Evolutionary conservation across 2,329 filamentous ascomycete genomes (phyloP).

Genomic region (Chrysosporium keratinophilum): DNA sequence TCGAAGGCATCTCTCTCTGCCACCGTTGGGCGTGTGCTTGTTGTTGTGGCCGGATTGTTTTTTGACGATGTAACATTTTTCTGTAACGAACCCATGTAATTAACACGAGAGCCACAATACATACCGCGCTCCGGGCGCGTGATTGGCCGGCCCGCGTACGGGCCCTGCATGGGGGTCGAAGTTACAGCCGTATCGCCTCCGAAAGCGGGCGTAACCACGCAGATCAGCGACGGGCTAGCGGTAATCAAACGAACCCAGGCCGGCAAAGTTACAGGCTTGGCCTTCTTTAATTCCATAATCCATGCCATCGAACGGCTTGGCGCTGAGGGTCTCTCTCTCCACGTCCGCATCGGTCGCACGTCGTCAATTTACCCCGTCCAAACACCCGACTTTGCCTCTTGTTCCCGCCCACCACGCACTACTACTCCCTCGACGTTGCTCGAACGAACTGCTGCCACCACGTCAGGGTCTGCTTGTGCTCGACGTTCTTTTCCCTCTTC

Average conservation of each 20-base stretch:
- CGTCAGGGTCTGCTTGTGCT: not conserved
- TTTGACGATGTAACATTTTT: slow-evolving; percentile 4
- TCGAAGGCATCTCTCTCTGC: too few relatives aligned
- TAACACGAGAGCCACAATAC: not conserved
- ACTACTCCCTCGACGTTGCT: not conserved
- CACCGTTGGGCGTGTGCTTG: too few relatives aligned
- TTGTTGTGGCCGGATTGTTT: not conserved
- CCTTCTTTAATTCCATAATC: slow-evolving; percentile 11
- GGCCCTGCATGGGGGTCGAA: not conserved
- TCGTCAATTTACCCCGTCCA: not conserved
- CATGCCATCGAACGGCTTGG: slow-evolving; percentile 12
- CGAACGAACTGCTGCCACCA: not conserved
- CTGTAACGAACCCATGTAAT: slow-evolving; percentile 2
- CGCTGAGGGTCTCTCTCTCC: slow-evolving; percentile 4
- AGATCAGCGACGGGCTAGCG: too few relatives aligned
- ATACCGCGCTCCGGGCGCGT: not conserved
- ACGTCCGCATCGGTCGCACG: not conserved
- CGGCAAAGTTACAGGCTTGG: not conserved
- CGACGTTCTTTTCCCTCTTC: not conserved
- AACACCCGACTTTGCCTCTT: slow-evolving; percentile 3
- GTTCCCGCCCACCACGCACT: not conserved
- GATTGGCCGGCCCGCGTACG: not conserved
- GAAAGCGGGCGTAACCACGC: too few relatives aligned
- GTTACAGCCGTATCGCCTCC: not conserved
- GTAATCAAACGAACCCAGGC: too few relatives aligned